Conservation (phyloP, 192 early-diverging fungal genomes). For the Funneliformis mosseae region DNA sequence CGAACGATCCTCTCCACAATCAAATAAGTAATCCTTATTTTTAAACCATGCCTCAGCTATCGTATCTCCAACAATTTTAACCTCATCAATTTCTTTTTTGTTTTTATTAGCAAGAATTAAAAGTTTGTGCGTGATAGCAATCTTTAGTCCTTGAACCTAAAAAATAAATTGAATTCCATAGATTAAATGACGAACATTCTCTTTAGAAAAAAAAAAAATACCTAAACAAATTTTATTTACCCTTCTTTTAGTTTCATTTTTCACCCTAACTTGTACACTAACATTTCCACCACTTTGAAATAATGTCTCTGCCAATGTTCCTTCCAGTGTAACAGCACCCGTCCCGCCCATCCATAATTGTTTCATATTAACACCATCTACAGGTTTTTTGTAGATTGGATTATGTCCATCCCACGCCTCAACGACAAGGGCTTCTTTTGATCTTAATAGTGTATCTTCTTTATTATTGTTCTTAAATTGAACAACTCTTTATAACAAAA, state of each 20-base stretch:
- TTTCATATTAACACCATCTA: slow-evolving; percentile 41
- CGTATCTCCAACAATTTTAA: slow-evolving; percentile 49
- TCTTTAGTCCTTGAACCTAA: slow-evolving; percentile 60
- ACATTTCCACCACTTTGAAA: slow-evolving; percentile 48
- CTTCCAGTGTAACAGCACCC: slow-evolving; percentile 43
- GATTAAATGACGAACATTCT: background rate
- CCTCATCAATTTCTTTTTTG: slow-evolving; percentile 43
- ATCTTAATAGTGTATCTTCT: slow-evolving; percentile 56
- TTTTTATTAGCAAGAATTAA: slow-evolving; percentile 53
- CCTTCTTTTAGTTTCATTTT: slow-evolving; percentile 52
- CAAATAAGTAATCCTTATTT: slow-evolving; percentile 58
- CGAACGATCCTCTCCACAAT: slow-evolving; percentile 57
- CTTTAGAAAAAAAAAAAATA: background rate
- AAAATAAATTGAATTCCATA: background rate
- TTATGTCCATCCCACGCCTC: slow-evolving; percentile 53
- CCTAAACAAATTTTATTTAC: slow-evolving; percentile 36
- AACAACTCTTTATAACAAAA: slow-evolving; percentile 43
- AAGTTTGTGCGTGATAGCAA: slow-evolving; percentile 49
- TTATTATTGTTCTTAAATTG: slow-evolving; percentile 56
- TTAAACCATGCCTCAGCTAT: slow-evolving; percentile 55
- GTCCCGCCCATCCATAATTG: slow-evolving; percentile 49
- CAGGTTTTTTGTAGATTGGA: slow-evolving; percentile 42
- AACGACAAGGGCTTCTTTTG: slow-evolving; percentile 63
- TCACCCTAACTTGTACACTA: slow-evolving; percentile 48
- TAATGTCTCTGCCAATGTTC: slow-evolving; percentile 39